phyloP scores from a whole-genome alignment of 2,329 filamentous ascomycete species.

The Aspergillus sclerotialis region DNA sequence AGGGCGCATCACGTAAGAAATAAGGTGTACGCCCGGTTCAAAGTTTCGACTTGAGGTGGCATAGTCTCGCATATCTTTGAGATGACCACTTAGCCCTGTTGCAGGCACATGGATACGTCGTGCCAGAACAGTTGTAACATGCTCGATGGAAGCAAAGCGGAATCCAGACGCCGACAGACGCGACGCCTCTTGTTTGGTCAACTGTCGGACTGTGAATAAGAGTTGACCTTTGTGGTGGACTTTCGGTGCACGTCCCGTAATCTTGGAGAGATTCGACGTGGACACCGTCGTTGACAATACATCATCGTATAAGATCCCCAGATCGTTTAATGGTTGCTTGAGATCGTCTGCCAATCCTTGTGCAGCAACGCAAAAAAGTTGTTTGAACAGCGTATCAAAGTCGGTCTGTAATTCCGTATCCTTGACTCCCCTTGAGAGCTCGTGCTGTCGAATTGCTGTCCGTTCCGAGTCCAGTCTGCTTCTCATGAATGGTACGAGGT shows the following conservation, averaged over 20 bases:
- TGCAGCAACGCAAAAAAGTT: slow-evolving; percentile 76
- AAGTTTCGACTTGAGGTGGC: slow-evolving; percentile 22
- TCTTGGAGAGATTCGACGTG: slow-evolving; percentile 20
- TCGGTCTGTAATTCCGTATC: slow-evolving; percentile 55
- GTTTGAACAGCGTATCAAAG: slow-evolving; percentile 71
- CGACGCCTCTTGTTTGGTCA: slow-evolving; percentile 53
- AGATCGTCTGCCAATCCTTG: slow-evolving; percentile 64
- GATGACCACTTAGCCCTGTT: slow-evolving; percentile 52
- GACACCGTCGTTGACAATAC: slow-evolving; percentile 59
- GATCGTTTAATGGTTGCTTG: slow-evolving; percentile 53
- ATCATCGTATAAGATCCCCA: slow-evolving; percentile 69
- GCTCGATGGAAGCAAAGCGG: slow-evolving; percentile 64
- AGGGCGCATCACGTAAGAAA: slow-evolving; percentile 39
- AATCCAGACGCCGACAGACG: slow-evolving; percentile 65
- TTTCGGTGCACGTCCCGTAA: slow-evolving; percentile 20
- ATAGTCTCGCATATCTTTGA: slow-evolving; percentile 60
- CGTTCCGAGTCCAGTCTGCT: slow-evolving; percentile 55
- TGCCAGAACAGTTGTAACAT: slow-evolving; percentile 63
- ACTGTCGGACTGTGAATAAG: slow-evolving; percentile 67
- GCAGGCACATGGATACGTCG: slow-evolving; percentile 67
- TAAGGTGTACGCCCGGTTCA: slow-evolving; percentile 34
- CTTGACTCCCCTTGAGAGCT: slow-evolving; percentile 37
- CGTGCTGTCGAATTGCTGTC: slow-evolving; percentile 41
- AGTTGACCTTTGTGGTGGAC: slow-evolving; percentile 63
- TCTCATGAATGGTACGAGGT: slow-evolving; percentile 65